Conservation (phyloP, 1,139 yeast genomes). For the Suhomyces anneliseae region DNA sequence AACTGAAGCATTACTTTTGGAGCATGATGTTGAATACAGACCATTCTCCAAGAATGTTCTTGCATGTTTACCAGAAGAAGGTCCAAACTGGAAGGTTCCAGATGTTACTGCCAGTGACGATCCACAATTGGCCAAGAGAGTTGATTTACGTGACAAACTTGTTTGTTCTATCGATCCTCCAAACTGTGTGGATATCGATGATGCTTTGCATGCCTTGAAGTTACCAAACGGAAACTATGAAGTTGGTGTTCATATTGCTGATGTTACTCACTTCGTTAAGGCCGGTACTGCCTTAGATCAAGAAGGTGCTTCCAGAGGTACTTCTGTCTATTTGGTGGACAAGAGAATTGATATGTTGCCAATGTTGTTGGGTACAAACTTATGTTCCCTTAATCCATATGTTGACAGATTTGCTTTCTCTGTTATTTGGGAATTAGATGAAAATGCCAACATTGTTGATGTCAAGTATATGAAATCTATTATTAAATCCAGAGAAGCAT, state of each 20-base stretch:
- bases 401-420: conserved; percentile 97
- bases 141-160: conserved; percentile 81
- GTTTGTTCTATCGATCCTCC: conserved; percentile 99
- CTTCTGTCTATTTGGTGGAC: conserved; percentile 96
- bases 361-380: conserved; percentile 88
- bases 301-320: conserved; percentile 97
- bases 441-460: conserved; percentile 80
- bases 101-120: conserved; percentile 58
- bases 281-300: conserved; percentile 89
- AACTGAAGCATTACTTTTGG: conserved; percentile 89
- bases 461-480: conserved; percentile 85
- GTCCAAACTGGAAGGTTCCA: conserved; percentile 91
- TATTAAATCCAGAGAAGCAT: conserved; percentile 89
- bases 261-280: conserved; percentile 95
- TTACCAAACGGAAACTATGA: conserved; percentile 93
- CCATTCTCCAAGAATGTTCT: conserved; percentile 93
- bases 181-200: conserved; percentile 97
- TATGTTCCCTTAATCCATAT: conserved; percentile 92
- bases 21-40: conserved; percentile 94
- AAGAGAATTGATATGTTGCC: conserved; percentile 99
- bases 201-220: conserved; percentile 84
- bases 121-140: conserved; percentile 62
- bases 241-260: conserved; percentile 99
- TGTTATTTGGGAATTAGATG: conserved; percentile 92
- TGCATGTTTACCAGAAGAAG: conserved; percentile 90